Base-by-base conservation (phyloP, 495 filamentous ascomycete genomes). In the Podospora anserina region DNA sequence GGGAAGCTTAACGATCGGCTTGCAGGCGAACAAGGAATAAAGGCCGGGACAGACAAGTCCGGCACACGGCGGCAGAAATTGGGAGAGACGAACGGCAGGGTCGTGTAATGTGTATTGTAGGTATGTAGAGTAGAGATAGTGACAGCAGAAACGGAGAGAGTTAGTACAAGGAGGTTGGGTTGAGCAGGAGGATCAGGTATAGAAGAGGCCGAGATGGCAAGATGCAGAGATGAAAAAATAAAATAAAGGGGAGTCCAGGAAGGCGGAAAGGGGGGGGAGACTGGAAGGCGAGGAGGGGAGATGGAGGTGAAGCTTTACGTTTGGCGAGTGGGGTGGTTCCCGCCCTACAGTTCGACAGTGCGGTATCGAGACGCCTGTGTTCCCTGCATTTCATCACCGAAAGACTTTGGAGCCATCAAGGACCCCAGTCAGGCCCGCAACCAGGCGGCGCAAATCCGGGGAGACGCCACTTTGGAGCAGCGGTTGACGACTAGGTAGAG, bases 311-410 rank as follows among this genome's bases (percentile, higher is more conserved):
- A 74, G 72, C 73, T 73, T 72, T 76, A 72, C 68, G 75, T 72
- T 78, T 69, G 66, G 69, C 55, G 68, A 73, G 76, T 78, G 76
- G 76, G 76, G 76, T 75, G 75, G 68, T 65, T 75, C 66, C 72
- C 70, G 74, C 69, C 72, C 69, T 76, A 65, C 68, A 71, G 55
- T 63, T 67, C 66, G 32, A 61, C 58, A 15, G 32, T 56, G 56
- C 32, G 34, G 61, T 63, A 54, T 44, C 55, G 60, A 63, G 61
- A 23, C 30, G 66, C 44, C 54, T 64, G 66, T 65, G 67, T 67
- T 56, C 67, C 66, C 55, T 72, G 67, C 70, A 66, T 71, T 66
- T 44, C 70, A 71, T 71, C 66, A 56, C 49, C 65, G 26, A 53
- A 57, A 23, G 64, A 66, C 62, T 55, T 64, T 32, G 32, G 54